Percentiles rank a stretch among this genome's conserved stretches.
These are phyloP conservation scores for Pseudozyma sp. DNA, from an alignment of 1,284 basidiomycete species.

Conservation along the genomic window DNA sequence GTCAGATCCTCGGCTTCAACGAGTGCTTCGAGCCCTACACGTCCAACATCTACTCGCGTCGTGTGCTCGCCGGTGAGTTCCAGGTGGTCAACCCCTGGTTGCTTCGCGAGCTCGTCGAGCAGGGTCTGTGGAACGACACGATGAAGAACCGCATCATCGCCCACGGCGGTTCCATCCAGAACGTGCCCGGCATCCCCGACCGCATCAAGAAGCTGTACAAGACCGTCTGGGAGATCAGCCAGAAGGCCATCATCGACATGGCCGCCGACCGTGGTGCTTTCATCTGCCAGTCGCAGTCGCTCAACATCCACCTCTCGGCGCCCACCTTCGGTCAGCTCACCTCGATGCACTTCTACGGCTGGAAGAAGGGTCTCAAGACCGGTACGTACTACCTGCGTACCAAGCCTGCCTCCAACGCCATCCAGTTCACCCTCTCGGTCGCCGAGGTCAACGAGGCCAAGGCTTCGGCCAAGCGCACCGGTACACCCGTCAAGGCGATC, in stretches of 20 bases:
- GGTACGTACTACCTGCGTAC: conserved; percentile 87
- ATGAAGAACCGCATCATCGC: conserved; percentile 99
- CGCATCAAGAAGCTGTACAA: conserved; percentile 87
- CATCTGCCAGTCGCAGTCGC: conserved; percentile 85
- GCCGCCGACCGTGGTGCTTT: conserved; percentile 98
- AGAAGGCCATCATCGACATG: conserved; percentile 98
- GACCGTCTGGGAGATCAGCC: conserved; percentile 99
- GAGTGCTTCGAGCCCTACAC: conserved; percentile 99
- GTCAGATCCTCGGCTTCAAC: conserved; percentile 98
- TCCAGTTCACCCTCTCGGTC: conserved; percentile 94
- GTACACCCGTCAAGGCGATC: conserved; percentile 19
- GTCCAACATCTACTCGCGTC: conserved; percentile 97
- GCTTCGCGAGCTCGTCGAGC: conserved; percentile 93
- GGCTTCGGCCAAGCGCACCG: conserved; percentile 70
- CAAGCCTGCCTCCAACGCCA: conserved; percentile 90
- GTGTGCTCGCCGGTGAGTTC: conserved; percentile 99
- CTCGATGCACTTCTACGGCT: conserved; percentile 99
- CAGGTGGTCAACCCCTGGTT: conserved; percentile 99
- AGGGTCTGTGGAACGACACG: conserved; percentile 93
- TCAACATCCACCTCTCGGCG: conserved; percentile 93
- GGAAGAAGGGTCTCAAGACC: conserved; percentile 99
- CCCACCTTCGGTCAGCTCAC: conserved; percentile 89
- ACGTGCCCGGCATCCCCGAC: conserved; percentile 68
- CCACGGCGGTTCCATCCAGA: conserved; percentile 89
- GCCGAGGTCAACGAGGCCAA: conserved; percentile 79